Evolutionary conservation across 1,284 basidiomycete species (phyloP), one percentile per base, ranked within the genome.

Genomic region (Erythrobasidium hasegawianum): DNA sequence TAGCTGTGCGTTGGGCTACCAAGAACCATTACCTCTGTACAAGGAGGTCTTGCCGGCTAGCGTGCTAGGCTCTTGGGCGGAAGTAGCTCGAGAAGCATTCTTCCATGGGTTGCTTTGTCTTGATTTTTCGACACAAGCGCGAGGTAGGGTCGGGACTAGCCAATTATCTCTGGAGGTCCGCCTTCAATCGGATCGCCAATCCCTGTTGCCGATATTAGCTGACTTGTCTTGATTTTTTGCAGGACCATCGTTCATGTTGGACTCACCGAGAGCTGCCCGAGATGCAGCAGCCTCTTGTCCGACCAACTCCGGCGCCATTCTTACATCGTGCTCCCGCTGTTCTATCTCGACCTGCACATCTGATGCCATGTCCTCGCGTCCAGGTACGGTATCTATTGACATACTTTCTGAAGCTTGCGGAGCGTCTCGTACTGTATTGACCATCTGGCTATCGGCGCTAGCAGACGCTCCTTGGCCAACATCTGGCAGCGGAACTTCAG

Each of bases 311-410:
- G 62, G 56, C 13, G 54, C 62, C 24, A 65, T 58, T 7, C 38
- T 24, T 16, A 47, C 49, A 18, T 65, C 62, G 22, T 58, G 47
- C 43, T 65, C 62, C 1, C 62, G 13, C 24, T 65, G 62, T n/a
- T 65, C 62, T n/a, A 39, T 56, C 45, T 65, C 62, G 2, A 65
- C 56, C 49, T 57, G 45, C 62, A 57, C 54, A 18, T 58, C 45
- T n/a, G 13, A 24, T 9, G 45, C 62, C 22, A 27, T 49, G 52
- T 64, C 61, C 16, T 49, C 62, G 16, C 39, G 38, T 5, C 43
- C 43, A 3, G 43, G 57, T 4, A 13, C 38, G 5, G 22, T 43
- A 41, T 59, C 43, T 16, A 33, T 13, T 40, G 10, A 3, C 55
- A 22, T 39, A 27, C 50, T 24, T 53, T 53, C 18, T 24, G 50